These are phyloP conservation scores for Aspergillus fructus DNA, from an alignment of 2,329 filamentous ascomycete species.

Conservation along the genomic window DNA sequence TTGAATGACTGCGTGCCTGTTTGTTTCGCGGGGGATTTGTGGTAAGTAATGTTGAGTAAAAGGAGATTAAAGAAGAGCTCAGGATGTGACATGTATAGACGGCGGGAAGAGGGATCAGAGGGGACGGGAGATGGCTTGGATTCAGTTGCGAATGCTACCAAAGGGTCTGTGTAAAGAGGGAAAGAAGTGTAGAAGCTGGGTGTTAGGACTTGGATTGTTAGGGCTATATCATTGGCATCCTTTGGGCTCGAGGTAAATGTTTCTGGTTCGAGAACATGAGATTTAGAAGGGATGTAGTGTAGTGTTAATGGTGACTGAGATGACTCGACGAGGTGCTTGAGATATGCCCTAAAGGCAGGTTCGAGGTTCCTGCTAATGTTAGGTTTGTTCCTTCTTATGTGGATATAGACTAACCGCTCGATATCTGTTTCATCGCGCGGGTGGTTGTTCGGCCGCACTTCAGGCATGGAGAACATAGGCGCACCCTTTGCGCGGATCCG, in stretches of 20 bases:
- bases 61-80: background rate
- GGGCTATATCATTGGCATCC: background rate
- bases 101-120: background rate
- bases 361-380: background rate
- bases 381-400: background rate
- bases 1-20: too few relatives aligned
- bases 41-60: background rate
- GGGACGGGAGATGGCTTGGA: background rate
- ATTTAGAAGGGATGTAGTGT: background rate
- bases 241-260: background rate
- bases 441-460: constrained; percentile 1
- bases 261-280: background rate
- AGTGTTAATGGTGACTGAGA: background rate
- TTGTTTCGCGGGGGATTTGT: too few relatives aligned
- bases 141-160: background rate
- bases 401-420: background rate
- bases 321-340: background rate
- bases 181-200: constrained; percentile 3
- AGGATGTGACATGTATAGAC: background rate
- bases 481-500: constrained; percentile 1
- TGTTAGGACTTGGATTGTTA: constrained; percentile 1
- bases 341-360: constrained; percentile 1
- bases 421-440: constrained; percentile 1
- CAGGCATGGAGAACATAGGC: background rate
- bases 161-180: background rate